These are phyloP conservation scores for Wickerhamomyces bisporus DNA, from an alignment of 805 yeast species.

Conservation along the genomic window DNA sequence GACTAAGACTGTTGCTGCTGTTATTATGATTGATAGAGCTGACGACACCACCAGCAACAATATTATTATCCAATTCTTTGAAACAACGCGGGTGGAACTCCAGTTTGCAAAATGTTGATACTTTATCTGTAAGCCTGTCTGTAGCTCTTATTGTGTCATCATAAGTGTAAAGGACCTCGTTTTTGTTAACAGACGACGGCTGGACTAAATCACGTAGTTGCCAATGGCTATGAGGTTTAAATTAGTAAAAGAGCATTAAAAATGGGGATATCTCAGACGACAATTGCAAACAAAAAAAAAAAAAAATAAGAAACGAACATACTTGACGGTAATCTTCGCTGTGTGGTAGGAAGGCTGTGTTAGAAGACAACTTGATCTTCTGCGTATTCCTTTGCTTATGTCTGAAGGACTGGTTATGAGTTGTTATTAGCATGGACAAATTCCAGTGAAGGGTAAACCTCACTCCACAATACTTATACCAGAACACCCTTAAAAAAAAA, in stretches of 20 bases:
- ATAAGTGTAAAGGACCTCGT: conserved; percentile 52
- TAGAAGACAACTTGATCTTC: conserved; percentile 3
- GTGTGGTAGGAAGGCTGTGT: conserved; percentile 2
- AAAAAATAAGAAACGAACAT: not conserved
- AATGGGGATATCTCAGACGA: too few species aligned
- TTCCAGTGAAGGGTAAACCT: too few species aligned
- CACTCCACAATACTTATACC: too few species aligned
- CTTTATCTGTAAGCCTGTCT: conserved; percentile 33
- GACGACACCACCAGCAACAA: conserved; percentile 50
- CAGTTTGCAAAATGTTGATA: conserved; percentile 38
- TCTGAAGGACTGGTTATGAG: not conserved
- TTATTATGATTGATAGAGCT: conserved; percentile 28
- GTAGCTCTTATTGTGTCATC: conserved; percentile 47
- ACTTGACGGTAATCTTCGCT: conserved; percentile 3
- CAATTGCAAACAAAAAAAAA: not conserved
- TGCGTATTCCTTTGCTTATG: not conserved
- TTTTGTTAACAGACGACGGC: conserved; percentile 35
- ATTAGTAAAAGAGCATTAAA: not conserved
- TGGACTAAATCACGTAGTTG: conserved; percentile 74
- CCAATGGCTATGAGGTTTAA: conserved; percentile 49
- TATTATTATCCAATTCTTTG: conserved; percentile 46
- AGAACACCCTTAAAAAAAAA: too few species aligned
- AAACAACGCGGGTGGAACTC: conserved; percentile 71
- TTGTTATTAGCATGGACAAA: not conserved
- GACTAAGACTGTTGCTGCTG: conserved; percentile 4